Conservation (phyloP, 257 asterid species). For the Craterostigma plantagineum region DNA sequence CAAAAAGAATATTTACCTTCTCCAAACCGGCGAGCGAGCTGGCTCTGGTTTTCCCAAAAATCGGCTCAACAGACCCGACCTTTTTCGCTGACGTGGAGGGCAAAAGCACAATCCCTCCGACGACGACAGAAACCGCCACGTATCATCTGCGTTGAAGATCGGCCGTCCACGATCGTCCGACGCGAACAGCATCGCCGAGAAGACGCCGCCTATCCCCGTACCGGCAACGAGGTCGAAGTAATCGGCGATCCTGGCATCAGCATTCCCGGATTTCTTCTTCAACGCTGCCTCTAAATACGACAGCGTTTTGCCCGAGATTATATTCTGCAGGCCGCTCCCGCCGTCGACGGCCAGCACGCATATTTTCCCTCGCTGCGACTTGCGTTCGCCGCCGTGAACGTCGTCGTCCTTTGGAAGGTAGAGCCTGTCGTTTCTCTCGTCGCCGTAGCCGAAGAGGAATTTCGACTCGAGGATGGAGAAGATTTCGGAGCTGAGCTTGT, state of each 20-base stretch:
- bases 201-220: constrained; percentile 81
- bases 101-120: constrained; percentile 46
- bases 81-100: constrained; percentile 11
- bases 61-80: constrained; percentile 23
- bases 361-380: constrained; percentile 74
- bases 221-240: constrained; percentile 92
- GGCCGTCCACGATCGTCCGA: constrained; percentile 42
- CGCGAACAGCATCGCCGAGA: constrained; percentile 84
- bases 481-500: constrained; percentile 89
- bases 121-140: constrained; percentile 78
- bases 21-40: constrained; percentile 17
- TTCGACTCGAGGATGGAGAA: constrained; percentile 86
- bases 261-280: constrained; percentile 55
- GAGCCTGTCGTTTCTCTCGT: constrained; percentile 23
- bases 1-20: too few species aligned
- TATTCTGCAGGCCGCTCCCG: constrained; percentile 61
- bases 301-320: constrained; percentile 58
- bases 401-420: constrained; percentile 7
- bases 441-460: constrained; percentile 78
- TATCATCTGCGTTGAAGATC: constrained; percentile 61
- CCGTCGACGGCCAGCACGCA: constrained; percentile 77
- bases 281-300: constrained; percentile 69
- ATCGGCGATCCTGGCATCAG: constrained; percentile 74
- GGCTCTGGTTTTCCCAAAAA: constrained; percentile 22
- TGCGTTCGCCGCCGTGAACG: constrained; percentile 21